phyloP scores from a whole-genome alignment of 2,329 filamentous ascomycete genomes.

The Cryphonectria naterciae region DNA sequence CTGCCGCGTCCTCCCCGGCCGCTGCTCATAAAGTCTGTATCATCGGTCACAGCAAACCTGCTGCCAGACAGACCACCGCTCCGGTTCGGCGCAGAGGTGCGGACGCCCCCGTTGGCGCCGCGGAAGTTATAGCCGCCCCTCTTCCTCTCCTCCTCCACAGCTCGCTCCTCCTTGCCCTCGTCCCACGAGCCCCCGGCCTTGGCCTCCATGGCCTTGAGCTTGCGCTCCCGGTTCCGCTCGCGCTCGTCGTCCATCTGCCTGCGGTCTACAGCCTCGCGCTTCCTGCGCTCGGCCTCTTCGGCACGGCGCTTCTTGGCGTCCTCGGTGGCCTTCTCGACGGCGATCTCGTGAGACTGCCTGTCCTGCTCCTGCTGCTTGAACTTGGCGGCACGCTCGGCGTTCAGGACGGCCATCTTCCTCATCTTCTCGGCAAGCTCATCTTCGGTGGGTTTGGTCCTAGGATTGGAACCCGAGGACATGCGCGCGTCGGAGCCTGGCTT shows the following conservation, averaged over 20 bases:
- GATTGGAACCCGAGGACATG: conserved; percentile 59
- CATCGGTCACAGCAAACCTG: conserved; percentile 44
- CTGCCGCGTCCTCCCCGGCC: conserved; percentile 39
- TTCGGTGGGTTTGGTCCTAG: conserved; percentile 64
- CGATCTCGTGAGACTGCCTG: conserved; percentile 57
- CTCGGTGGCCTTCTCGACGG: conserved; percentile 59
- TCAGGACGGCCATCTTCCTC: conserved; percentile 62
- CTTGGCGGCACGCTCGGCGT: conserved; percentile 61
- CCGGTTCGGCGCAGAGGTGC: conserved; percentile 43
- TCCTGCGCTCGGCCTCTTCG: conserved; percentile 56
- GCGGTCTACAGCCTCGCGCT: conserved; percentile 56
- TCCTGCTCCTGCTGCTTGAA: conserved; percentile 63
- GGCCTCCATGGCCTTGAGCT: conserved; percentile 60
- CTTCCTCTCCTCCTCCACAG: conserved; percentile 46
- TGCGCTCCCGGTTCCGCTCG: conserved; percentile 62
- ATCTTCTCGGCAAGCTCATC: conserved; percentile 62
- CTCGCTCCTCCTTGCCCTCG: conserved; percentile 55
- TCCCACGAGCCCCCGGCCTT: conserved; percentile 62
- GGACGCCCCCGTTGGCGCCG: conserved; percentile 44
- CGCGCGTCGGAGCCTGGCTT: conserved; percentile 46
- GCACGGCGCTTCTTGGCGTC: conserved; percentile 56
- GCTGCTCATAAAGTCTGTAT: conserved; percentile 36
- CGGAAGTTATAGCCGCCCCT: conserved; percentile 40
- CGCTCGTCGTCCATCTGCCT: conserved; percentile 62
- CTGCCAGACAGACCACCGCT: conserved; percentile 46